Percentiles rank a stretch among this genome's conserved stretches.
Conservation (phyloP, 805 yeast species). For the Isabelozyma gotoi region DNA sequence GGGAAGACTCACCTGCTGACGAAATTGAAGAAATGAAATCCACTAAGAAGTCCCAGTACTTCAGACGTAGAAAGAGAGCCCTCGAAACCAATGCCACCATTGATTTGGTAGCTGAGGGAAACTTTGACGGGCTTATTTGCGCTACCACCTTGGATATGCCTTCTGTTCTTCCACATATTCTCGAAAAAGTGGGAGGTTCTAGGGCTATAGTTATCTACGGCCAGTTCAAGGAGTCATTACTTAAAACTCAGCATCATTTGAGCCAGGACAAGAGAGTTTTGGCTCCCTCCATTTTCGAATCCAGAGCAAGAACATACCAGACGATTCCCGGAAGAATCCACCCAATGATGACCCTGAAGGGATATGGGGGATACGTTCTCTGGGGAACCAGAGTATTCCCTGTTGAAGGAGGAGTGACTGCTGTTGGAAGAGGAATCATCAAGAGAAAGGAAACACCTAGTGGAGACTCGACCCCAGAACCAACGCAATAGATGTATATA, state of each 20-base stretch:
- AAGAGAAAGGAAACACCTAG: constrained; percentile 30
- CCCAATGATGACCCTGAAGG: constrained; percentile 90
- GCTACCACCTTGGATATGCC: constrained; percentile 73
- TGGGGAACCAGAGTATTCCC: constrained; percentile 82
- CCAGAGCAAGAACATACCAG: constrained; percentile 83
- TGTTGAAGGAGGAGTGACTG: constrained; percentile 51
- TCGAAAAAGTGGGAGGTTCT: constrained; percentile 76
- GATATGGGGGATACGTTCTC: constrained; percentile 87
- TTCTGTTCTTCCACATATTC: constrained; percentile 57
- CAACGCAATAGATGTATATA: too few relatives aligned
- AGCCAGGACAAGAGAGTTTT: constrained; percentile 66
- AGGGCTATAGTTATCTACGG: constrained; percentile 82
- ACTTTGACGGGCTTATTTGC: constrained; percentile 74
- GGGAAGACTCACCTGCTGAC: constrained; percentile 48
- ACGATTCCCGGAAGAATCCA: constrained; percentile 93
- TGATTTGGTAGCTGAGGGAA: constrained; percentile 47
- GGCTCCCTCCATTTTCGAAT: constrained; percentile 81
- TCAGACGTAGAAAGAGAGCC: constrained; percentile 61
- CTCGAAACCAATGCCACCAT: constrained; percentile 49
- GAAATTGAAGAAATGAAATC: constrained; percentile 57
- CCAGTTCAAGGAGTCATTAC: constrained; percentile 76
- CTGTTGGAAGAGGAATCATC: constrained; percentile 65
- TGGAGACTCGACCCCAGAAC: not conserved
- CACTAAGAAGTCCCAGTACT: constrained; percentile 63
- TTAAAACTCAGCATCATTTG: constrained; percentile 71